Evolutionary conservation across 768 basidiomycete species (phyloP).

Genomic region (Kwoniella pini): DNA sequence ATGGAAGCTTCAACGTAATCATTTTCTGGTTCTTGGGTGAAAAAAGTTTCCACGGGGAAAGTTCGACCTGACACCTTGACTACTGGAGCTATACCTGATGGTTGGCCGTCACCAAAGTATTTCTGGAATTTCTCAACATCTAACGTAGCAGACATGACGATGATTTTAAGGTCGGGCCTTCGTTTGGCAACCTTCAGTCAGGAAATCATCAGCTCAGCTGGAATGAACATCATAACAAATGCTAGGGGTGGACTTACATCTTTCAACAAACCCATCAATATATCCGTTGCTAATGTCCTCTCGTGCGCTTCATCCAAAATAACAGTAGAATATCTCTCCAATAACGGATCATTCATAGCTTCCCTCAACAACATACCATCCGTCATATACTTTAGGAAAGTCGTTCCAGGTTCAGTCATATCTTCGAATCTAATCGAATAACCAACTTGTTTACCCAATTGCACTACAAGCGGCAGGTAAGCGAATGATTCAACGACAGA

Average conservation of each 20-base stretch:
- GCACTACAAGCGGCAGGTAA: conserved; percentile 60
- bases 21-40: conserved; percentile 68
- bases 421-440: conserved; percentile 99
- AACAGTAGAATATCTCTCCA: conserved; percentile 90
- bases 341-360: conserved; percentile 92
- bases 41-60: conserved; percentile 76
- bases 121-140: conserved; percentile 96
- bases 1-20: conserved; percentile 98
- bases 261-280: conserved; percentile 96
- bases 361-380: conserved; percentile 98
- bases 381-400: conserved; percentile 99
- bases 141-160: conserved; percentile 97
- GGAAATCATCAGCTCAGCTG: too few relatives aligned
- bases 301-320: conserved; percentile 99
- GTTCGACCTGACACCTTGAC: conserved; percentile 92
- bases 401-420: conserved; percentile 83
- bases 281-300: conserved; percentile 94
- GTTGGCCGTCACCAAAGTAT: conserved; percentile 67
- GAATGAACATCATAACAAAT: too few relatives aligned
- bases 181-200: conserved; percentile 63
- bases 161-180: conserved; percentile 88
- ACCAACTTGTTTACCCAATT: conserved; percentile 90
- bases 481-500: neutral
- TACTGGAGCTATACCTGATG: conserved; percentile 65
- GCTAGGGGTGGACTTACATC: conserved; percentile 50